Evolutionary conservation across 495 filamentous ascomycete species (phyloP).

Genomic region (Chaetomidium leptoderma): DNA sequence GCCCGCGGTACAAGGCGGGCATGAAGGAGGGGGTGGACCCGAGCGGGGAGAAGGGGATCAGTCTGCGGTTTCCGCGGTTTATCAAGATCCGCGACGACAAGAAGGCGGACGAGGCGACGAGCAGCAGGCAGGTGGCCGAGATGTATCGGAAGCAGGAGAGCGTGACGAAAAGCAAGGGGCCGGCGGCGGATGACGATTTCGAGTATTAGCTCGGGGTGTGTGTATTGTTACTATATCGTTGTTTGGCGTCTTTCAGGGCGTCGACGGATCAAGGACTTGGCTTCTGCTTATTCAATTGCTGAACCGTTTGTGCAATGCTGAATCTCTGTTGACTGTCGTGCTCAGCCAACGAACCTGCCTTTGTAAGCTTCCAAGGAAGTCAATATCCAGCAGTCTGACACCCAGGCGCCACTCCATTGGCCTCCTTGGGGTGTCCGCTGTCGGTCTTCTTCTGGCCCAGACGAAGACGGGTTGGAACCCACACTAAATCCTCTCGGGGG

Average conservation of each 20-base stretch:
- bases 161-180: slow-evolving; percentile 68
- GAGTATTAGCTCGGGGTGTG: slow-evolving; percentile 63
- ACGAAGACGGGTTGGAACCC: too few species aligned
- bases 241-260: background rate
- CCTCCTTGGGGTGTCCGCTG: too few species aligned
- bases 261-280: background rate
- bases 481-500: too few species aligned
- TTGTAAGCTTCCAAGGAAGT: too few species aligned
- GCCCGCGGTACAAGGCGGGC: slow-evolving; percentile 84
- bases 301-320: too few species aligned
- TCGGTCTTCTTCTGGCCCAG: too few species aligned
- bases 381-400: too few species aligned
- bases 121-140: slow-evolving; percentile 76
- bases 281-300: background rate
- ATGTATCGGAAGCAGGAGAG: slow-evolving; percentile 96
- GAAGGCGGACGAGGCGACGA: slow-evolving; percentile 87
- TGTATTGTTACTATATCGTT: background rate
- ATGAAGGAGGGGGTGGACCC: slow-evolving; percentile 61
- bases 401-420: too few species aligned
- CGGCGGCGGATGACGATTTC: slow-evolving; percentile 93
- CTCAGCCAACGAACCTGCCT: too few species aligned
- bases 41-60: slow-evolving; percentile 74
- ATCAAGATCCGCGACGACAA: slow-evolving; percentile 90
- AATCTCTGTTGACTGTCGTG: too few species aligned
- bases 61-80: slow-evolving; percentile 84